phyloP scores from a whole-genome alignment of 805 yeast species.

The Kodamaea lidongshanica region DNA sequence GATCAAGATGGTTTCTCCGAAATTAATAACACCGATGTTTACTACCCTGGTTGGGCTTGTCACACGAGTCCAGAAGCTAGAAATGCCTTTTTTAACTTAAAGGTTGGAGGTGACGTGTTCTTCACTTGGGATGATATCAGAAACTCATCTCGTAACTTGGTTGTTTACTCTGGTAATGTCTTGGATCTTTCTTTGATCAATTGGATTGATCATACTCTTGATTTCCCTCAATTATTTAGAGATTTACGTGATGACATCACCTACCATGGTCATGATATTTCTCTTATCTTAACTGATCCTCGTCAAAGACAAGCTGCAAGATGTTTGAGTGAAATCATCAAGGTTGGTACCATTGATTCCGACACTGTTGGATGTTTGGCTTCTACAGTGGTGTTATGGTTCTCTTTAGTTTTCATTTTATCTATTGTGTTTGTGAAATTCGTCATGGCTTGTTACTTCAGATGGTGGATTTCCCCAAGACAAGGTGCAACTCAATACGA shows the following conservation, averaged over 20 bases:
- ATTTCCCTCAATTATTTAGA: conserved; percentile 69
- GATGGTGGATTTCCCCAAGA: conserved; percentile 62
- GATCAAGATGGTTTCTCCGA: conserved; percentile 64
- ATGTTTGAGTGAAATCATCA: conserved; percentile 78
- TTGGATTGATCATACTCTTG: conserved; percentile 71
- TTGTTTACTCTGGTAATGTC: conserved; percentile 86
- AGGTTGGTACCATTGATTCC: conserved; percentile 85
- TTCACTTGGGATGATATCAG: conserved; percentile 86
- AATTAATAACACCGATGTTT: conserved; percentile 56
- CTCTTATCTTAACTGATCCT: conserved; percentile 59
- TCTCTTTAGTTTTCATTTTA: conserved; percentile 78
- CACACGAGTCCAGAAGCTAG: conserved; percentile 74
- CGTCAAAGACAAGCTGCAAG: conserved; percentile 68
- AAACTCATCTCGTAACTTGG: conserved; percentile 64
- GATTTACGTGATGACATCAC: conserved; percentile 47
- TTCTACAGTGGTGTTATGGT: conserved; percentile 71
- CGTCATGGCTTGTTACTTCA: conserved; percentile 79
- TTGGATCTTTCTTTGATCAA: conserved; percentile 70
- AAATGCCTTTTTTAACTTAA: conserved; percentile 53
- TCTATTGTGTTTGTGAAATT: conserved; percentile 76
- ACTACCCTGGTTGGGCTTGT: conserved; percentile 85
- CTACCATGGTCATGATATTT: conserved; percentile 74
- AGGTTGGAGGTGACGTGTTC: conserved; percentile 66
- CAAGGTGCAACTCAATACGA: conserved; percentile 75
- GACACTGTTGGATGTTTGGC: conserved; percentile 93